These are phyloP conservation scores for Cinchona pubescens DNA, from an alignment of 257 asterid genomes.

Conservation along the genomic window DNA sequence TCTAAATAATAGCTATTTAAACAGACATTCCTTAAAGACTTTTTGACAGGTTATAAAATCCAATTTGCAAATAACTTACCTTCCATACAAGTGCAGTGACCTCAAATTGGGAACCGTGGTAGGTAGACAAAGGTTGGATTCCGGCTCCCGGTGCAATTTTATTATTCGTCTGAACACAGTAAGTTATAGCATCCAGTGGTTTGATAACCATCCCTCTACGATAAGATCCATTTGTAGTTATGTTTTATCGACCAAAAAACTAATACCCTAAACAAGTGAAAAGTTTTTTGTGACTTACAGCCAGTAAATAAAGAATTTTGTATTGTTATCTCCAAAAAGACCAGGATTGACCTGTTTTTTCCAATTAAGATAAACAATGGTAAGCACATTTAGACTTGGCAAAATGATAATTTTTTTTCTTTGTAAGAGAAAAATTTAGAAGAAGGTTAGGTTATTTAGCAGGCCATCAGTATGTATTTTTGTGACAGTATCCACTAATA, in stretches of 20 bases:
- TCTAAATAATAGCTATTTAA: too few relatives aligned
- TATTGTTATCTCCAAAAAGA: constrained; percentile 59
- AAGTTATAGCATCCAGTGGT: constrained; percentile 88
- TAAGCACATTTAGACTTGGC: neutral
- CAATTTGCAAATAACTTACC: constrained; percentile 34
- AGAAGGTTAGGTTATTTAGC: too few relatives aligned
- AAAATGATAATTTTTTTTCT: too few relatives aligned
- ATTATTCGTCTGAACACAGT: constrained; percentile 67
- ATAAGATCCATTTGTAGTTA: neutral
- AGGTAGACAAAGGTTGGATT: constrained; percentile 62
- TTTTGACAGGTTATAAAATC: too few relatives aligned
- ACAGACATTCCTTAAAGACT: too few relatives aligned
- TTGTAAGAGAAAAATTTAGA: too few relatives aligned
- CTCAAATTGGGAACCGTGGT: constrained; percentile 58
- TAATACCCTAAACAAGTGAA: neutral
- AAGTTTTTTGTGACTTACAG: constrained; percentile 46
- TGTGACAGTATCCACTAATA: too few relatives aligned
- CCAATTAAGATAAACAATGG: neutral
- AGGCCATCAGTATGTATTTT: too few relatives aligned
- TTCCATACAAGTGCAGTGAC: constrained; percentile 85
- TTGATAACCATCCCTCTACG: constrained; percentile 82
- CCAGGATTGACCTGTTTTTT: constrained; percentile 85
- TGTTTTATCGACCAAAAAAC: too few relatives aligned
- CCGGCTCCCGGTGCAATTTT: constrained; percentile 82
- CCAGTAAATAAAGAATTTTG: constrained; percentile 85